A percentile compares a stretch with the other conserved stretches of the same genome.
phyloP scores from a whole-genome alignment of 2,329 filamentous ascomycete genomes.

The Hypoxylon sp. region DNA sequence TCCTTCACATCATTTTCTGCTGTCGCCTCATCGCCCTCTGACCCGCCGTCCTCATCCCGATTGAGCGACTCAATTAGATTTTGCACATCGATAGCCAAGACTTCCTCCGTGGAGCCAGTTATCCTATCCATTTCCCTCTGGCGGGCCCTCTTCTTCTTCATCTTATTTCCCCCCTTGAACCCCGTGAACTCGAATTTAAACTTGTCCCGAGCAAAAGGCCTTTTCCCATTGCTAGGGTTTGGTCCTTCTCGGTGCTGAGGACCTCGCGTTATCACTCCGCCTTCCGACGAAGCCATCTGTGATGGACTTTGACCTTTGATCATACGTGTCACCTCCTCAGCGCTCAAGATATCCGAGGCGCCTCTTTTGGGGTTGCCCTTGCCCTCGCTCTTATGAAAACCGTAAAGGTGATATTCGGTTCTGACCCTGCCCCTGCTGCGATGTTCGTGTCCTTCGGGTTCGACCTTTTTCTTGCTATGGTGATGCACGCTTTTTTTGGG shows the following conservation, averaged over 20 bases:
- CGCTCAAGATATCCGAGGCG: neutral
- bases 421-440: no score
- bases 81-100: constrained; percentile 75
- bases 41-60: constrained; percentile 51
- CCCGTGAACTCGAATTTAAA: constrained; percentile 39
- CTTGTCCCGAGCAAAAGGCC: constrained; percentile 39
- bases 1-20: constrained; percentile 50
- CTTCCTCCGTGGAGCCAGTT: constrained; percentile 75
- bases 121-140: constrained; percentile 73
- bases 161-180: constrained; percentile 45
- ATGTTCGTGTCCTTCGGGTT: no score
- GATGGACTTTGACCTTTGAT: neutral
- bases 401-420: neutral
- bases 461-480: no score
- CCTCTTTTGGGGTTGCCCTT: neutral
- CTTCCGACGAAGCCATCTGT: constrained; percentile 9
- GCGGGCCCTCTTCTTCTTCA: constrained; percentile 64
- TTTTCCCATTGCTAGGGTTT: constrained; percentile 39
- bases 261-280: constrained; percentile 15
- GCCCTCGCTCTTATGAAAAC: neutral
- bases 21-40: constrained; percentile 18
- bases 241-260: constrained; percentile 15
- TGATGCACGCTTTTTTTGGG: no score
- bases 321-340: constrained; percentile 15
- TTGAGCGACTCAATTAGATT: constrained; percentile 64